Conservation (phyloP, 257 asterid species). For the Rehmannia glutinosa region DNA sequence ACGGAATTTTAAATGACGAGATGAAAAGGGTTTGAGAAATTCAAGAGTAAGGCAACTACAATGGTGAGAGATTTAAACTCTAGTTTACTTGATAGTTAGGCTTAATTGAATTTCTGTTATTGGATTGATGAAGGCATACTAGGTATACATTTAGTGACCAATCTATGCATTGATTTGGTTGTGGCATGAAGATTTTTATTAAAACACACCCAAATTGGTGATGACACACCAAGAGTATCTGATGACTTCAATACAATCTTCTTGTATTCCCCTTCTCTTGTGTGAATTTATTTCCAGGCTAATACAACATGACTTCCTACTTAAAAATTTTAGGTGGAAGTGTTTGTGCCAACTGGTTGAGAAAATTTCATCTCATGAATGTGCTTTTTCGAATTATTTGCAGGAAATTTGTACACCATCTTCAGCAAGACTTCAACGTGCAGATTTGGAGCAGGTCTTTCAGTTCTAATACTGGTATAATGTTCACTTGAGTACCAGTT, state of each 20-base stretch:
- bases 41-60: neutral
- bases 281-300: neutral
- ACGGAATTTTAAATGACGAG: neutral
- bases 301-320: neutral
- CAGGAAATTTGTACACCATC: conserved; percentile 41
- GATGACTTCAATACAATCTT: neutral
- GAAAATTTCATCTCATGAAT: neutral
- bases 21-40: neutral
- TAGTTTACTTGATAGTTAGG: neutral
- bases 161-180: neutral
- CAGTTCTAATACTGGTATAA: conserved; percentile 68
- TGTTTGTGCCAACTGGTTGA: neutral
- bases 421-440: conserved; percentile 28
- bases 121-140: neutral
- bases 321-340: neutral
- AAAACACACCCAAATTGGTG: neutral
- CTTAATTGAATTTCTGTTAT: neutral
- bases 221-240: neutral
- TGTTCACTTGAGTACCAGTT: neutral
- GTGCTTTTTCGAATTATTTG: conserved; percentile 14
- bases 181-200: neutral
- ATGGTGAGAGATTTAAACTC: neutral
- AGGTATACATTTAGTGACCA: neutral
- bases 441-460: conserved; percentile 55
- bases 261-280: neutral